Percentiles rank a stretch among this genome's conserved stretches.
These are phyloP conservation scores for Colletotrichum navitas DNA, from an alignment of 2,329 filamentous ascomycete species.

Conservation along the genomic window DNA sequence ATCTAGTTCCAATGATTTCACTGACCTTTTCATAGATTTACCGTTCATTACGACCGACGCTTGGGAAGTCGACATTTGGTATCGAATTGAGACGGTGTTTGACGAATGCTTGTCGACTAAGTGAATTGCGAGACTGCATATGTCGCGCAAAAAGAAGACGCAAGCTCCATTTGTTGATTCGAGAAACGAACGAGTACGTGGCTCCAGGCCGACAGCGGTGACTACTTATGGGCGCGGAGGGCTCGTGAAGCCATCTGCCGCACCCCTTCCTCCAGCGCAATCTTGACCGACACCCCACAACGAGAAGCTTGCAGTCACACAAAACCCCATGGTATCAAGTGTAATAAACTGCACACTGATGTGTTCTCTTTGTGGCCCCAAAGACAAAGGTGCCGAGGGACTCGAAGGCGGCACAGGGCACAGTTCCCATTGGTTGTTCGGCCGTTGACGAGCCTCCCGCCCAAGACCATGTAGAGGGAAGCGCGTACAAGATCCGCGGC, in stretches of 20 bases:
- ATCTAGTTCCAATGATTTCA: too few species aligned
- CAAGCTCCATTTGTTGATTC: background rate
- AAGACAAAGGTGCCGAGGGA: background rate
- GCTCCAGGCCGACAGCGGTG: background rate
- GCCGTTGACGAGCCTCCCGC: background rate
- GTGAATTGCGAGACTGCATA: too few species aligned
- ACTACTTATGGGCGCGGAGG: background rate
- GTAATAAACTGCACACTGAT: background rate
- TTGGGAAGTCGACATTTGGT: background rate
- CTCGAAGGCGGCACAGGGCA: constrained; percentile 10
- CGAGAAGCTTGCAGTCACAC: constrained; percentile 3
- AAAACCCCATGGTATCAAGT: background rate
- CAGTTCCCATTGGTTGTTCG: constrained; percentile 17
- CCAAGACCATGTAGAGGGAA: constrained; percentile 5
- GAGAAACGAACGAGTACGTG: background rate
- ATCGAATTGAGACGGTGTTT: background rate
- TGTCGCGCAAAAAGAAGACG: too few species aligned
- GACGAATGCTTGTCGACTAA: background rate
- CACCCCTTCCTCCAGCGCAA: background rate
- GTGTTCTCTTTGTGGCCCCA: background rate
- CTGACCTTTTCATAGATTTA: constrained; percentile 3
- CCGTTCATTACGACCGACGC: constrained; percentile 16
- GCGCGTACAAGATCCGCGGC: background rate
- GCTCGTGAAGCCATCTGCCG: background rate
- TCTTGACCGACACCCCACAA: background rate